Evolutionary conservation across 495 filamentous ascomycete genomes (phyloP), one percentile per base, ranked within the genome.

Genomic region (Tuber melanosporum): DNA sequence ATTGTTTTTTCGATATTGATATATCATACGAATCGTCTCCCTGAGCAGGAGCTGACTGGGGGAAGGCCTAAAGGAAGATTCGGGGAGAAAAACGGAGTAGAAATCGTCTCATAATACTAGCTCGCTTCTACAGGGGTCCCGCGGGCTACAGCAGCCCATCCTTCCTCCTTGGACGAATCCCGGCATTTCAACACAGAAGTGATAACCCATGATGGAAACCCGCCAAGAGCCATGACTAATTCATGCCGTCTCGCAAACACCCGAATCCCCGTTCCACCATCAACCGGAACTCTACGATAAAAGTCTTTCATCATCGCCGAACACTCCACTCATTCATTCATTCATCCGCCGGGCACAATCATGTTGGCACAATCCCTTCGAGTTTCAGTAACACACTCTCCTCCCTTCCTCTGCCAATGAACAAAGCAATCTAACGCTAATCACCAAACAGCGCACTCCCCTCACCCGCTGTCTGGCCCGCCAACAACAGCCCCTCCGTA

Each of bases 401-500:
- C 66, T 71, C 46, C n/a, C 71, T n/a, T 70, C 72, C 71, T 73
- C 49, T 49, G 71, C 69, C 57, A 77, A 81, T 79, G 75, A 75
- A 77, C 82, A 79, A 71, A 41, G 81, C 72, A 73, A 47, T 70
- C 47, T 76, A 71, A 4, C 17, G 52, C 43, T 77, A 74, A 75
- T 79, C 82, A 74, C 83, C 73, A 41, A 41, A 62, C 87, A 94
- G 93, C 93, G 94, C 90, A 91, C 92, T 85, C 87, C 92, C 86
- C 85, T 94, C 85, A 87, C 90, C 88, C 91, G 93, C 71, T 73
- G 74, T 85, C 88, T 91, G 84, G 89, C 90, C 86, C 90, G 91
- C 86, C 91, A 90, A 83, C 91, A 91, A 85, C 87, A 88, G 85
- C 86, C 88, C 82, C 87, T 91, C 84, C 92, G 95, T 83, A 92